Evolutionary conservation across 176 grass and related monocot genomes (phyloP).

Genomic region (Metroxylon sagu): DNA sequence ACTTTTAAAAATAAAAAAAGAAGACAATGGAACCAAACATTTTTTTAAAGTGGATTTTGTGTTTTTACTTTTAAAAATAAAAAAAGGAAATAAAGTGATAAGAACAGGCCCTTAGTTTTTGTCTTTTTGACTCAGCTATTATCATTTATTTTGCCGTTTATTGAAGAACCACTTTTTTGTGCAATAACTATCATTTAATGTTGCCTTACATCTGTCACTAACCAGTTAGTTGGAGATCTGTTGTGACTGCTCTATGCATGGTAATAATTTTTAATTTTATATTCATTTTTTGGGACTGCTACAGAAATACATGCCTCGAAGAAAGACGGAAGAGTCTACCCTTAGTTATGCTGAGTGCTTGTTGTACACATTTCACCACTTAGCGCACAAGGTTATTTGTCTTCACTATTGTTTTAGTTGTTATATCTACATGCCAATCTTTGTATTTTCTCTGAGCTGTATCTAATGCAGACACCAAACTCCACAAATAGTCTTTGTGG

Average conservation of each 20-base stretch:
- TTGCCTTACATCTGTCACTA: too few relatives aligned
- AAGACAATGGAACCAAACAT: too few relatives aligned
- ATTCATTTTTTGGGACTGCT: conserved; percentile 12
- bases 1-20: too few relatives aligned
- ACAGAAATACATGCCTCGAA: conserved; percentile 92
- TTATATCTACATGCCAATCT: conserved; percentile 8
- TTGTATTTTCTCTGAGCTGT: conserved; percentile 26
- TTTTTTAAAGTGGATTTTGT: too few relatives aligned
- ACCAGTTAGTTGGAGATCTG: too few relatives aligned
- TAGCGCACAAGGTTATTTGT: conserved; percentile 75
- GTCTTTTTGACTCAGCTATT: background rate
- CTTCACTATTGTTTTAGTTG: conserved; percentile 15
- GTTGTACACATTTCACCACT: conserved; percentile 93
- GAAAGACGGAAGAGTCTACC: conserved; percentile 77
- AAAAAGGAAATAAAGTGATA: too few relatives aligned
- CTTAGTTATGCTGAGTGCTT: conserved; percentile 83
- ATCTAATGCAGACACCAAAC: conserved; percentile 75
- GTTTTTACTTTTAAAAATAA: too few relatives aligned
- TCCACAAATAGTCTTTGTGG: conserved; percentile 96
- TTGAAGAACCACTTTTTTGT: too few relatives aligned
- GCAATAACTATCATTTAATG: too few relatives aligned
- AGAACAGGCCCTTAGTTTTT: too few relatives aligned
- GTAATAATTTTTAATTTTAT: conserved; percentile 12
- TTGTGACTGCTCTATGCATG: too few relatives aligned
- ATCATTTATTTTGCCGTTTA: background rate